These are phyloP conservation scores for Pilasporangium apinafurcum DNA, from an alignment of 352 stramenopile genomes.

Conservation along the genomic window DNA sequence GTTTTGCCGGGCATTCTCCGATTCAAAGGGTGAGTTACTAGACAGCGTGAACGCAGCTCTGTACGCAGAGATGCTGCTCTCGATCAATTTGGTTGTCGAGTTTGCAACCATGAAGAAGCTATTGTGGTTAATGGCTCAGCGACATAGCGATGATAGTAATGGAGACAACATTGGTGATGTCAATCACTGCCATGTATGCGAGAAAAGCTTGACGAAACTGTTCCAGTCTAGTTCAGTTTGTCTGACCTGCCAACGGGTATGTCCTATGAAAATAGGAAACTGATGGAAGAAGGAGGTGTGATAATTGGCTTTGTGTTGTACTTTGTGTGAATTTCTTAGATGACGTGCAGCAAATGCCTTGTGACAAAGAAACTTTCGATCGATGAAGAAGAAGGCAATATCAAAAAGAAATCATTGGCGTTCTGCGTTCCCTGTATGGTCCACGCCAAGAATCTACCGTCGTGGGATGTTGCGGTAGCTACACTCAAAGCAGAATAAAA, in stretches of 20 bases:
- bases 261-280: no score
- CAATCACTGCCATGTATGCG: conserved; percentile 21
- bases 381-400: conserved; percentile 22
- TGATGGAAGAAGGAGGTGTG: no score
- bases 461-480: conserved; percentile 32
- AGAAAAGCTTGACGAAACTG: conserved; percentile 24
- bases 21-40: no score
- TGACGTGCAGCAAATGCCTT: conserved; percentile 44
- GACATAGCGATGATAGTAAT: no score
- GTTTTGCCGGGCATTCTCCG: background rate
- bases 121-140: background rate
- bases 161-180: no score
- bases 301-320: no score
- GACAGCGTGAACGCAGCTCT: background rate
- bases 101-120: conserved; percentile 3
- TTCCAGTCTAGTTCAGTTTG: conserved; percentile 23
- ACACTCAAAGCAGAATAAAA: no score
- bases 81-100: background rate
- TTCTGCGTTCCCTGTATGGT: conserved; percentile 47
- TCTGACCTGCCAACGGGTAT: conserved; percentile 33
- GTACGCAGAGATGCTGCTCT: background rate
- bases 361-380: conserved; percentile 51
- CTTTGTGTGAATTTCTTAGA: no score
- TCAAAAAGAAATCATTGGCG: conserved; percentile 26
- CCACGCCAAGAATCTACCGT: conserved; percentile 33